A percentile compares a stretch with the other conserved stretches of the same genome.
Conservation (phyloP, 1,284 basidiomycete genomes). For the Earliella scabrosa region DNA sequence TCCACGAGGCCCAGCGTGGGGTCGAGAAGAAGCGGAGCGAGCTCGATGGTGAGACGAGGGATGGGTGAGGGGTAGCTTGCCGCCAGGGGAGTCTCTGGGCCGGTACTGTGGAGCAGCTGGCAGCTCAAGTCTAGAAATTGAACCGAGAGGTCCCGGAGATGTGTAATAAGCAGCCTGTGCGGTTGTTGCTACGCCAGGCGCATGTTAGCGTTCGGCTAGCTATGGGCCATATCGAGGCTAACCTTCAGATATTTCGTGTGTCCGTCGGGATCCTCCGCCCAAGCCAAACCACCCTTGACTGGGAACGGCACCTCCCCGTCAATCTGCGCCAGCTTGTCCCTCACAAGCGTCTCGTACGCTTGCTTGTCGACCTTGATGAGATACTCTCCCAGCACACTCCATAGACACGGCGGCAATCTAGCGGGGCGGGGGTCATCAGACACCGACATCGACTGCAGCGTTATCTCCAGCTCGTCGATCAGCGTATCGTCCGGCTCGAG, state of each 20-base stretch:
- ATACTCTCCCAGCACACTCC: conserved; percentile 44
- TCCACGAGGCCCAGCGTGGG: conserved; percentile 41
- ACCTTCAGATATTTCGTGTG: conserved; percentile 58
- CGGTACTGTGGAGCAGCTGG: conserved; percentile 60
- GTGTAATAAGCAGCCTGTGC: conserved; percentile 70
- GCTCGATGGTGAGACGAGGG: conserved; percentile 64
- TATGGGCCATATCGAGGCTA: conserved; percentile 12
- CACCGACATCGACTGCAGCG: conserved; percentile 47
- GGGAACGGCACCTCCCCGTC: conserved; percentile 33
- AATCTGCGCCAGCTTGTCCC: conserved; percentile 9
- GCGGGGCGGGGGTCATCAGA: conserved; percentile 44
- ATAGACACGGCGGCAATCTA: conserved; percentile 45
- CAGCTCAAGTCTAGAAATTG: conserved; percentile 73
- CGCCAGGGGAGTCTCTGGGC: conserved; percentile 47
- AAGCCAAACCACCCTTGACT: conserved; percentile 57
- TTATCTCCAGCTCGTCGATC: conserved; percentile 44
- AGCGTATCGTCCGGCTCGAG: conserved; percentile 32
- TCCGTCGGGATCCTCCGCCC: conserved; percentile 47
- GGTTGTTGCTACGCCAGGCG: conserved; percentile 64
- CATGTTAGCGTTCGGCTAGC: no score
- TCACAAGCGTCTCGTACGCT: conserved; percentile 42
- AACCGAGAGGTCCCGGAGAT: conserved; percentile 67
- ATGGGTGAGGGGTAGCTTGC: conserved; percentile 65
- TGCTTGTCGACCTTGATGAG: conserved; percentile 50
- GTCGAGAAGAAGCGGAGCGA: conserved; percentile 53